Conservation (phyloP, 1,284 basidiomycete genomes). For the Microbotryum lychnidis-dioicae region DNA sequence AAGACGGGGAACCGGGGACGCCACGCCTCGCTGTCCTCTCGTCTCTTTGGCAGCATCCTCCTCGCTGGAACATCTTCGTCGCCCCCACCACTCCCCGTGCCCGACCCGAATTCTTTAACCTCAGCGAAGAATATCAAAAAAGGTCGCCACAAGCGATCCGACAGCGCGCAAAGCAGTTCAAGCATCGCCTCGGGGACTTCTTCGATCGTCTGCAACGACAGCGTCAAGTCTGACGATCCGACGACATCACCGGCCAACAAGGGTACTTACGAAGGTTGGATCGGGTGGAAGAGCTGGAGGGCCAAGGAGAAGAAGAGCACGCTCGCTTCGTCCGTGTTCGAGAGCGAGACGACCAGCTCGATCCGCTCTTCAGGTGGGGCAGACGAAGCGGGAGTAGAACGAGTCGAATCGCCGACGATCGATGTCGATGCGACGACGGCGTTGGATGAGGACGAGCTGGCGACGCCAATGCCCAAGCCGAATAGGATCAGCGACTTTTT, state of each 20-base stretch:
- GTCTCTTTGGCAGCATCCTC: slow-evolving; percentile 21
- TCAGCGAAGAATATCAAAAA: not conserved
- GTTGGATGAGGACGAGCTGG: not conserved
- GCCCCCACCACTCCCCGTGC: not conserved
- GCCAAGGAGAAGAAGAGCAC: not conserved
- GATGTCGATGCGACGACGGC: not conserved
- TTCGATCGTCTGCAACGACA: not conserved
- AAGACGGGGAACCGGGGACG: slow-evolving; percentile 5
- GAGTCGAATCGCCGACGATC: too few relatives aligned
- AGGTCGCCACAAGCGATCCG: slow-evolving; percentile 7
- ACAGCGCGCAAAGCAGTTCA: slow-evolving; percentile 15
- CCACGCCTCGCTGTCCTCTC: slow-evolving; percentile 26
- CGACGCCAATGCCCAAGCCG: slow-evolving; percentile 5
- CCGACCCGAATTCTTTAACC: too few relatives aligned
- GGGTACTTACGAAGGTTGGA: slow-evolving; percentile 24
- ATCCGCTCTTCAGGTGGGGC: not conserved
- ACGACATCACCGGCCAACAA: not conserved
- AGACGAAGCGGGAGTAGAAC: not conserved
- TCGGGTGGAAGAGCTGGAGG: slow-evolving; percentile 22
- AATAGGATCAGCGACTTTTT: not conserved
- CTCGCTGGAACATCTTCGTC: not conserved
- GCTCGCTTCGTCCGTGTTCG: not conserved
- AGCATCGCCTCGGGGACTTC: slow-evolving; percentile 4
- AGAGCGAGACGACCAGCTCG: not conserved
- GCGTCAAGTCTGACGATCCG: not conserved